These are phyloP conservation scores for Mycena galopus DNA, from an alignment of 768 basidiomycete species.

Conservation along the genomic window DNA sequence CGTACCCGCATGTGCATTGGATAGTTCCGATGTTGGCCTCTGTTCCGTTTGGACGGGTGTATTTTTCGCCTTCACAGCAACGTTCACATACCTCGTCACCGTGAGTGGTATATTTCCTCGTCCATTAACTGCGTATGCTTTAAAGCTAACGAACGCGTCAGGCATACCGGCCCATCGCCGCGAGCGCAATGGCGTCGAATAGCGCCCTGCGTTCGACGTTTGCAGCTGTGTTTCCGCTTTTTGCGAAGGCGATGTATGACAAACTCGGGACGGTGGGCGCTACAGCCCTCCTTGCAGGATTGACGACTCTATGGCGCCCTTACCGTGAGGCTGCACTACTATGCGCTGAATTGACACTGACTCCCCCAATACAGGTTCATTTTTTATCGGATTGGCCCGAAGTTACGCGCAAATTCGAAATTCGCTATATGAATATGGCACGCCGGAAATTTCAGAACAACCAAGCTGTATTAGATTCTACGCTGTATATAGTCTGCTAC, in stretches of 20 bases:
- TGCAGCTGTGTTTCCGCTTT: constrained; percentile 73
- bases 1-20: constrained; percentile 66
- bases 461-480: too few species aligned
- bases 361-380: constrained; percentile 51
- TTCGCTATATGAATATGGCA: constrained; percentile 47
- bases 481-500: neutral
- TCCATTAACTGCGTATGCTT: neutral
- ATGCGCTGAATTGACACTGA: neutral
- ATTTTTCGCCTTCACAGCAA: constrained; percentile 78
- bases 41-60: constrained; percentile 71
- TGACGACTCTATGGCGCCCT: constrained; percentile 73
- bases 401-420: constrained; percentile 56
- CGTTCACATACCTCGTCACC: constrained; percentile 82
- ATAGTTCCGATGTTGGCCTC: constrained; percentile 76
- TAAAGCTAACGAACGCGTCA: too few species aligned
- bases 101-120: neutral
- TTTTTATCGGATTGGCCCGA: constrained; percentile 61
- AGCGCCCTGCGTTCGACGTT: constrained; percentile 72
- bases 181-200: constrained; percentile 77
- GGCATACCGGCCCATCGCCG: constrained; percentile 74
- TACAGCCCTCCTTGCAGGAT: constrained; percentile 76
- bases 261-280: constrained; percentile 80
- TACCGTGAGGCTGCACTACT: constrained; percentile 60
- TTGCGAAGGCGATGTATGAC: constrained; percentile 77
- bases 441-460: too few species aligned